Percentiles rank a stretch among this genome's conserved stretches.
These are phyloP conservation scores for Colletotrichum chrysophilum DNA, from an alignment of 2,329 filamentous ascomycete genomes.

Conservation along the genomic window DNA sequence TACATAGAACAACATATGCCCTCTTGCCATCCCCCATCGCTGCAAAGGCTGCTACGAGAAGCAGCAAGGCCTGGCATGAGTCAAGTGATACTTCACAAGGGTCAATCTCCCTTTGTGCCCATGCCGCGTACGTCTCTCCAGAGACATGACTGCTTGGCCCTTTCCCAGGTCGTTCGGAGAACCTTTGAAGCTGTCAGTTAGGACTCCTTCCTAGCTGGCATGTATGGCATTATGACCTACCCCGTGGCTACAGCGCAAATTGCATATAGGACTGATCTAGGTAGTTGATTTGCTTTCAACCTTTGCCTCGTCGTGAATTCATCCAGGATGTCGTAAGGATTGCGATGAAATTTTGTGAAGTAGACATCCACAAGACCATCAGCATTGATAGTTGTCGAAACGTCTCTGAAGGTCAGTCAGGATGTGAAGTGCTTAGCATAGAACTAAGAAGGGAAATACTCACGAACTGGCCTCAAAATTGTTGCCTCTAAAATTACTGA, in stretches of 20 bases:
- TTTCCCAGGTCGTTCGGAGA: neutral
- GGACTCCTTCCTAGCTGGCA: no score
- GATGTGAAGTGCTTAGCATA: neutral
- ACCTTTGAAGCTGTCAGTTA: neutral
- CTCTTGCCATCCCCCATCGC: neutral
- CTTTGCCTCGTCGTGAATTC: neutral
- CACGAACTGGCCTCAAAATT: neutral
- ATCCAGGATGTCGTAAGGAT: constrained; percentile 5
- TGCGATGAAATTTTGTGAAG: constrained; percentile 7
- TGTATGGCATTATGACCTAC: neutral
- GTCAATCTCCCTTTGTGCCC: constrained; percentile 7
- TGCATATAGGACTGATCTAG: neutral
- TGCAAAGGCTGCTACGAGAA: neutral
- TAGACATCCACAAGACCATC: constrained; percentile 9
- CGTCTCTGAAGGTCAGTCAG: neutral
- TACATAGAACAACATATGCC: neutral
- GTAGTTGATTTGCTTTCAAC: neutral
- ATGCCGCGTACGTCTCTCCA: neutral
- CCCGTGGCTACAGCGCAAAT: constrained; percentile 10
- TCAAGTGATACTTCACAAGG: neutral
- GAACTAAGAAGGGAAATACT: neutral
- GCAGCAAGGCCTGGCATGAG: neutral
- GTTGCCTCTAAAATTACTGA: neutral
- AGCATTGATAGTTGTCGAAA: neutral
- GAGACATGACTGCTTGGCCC: constrained; percentile 10